Evolutionary conservation across 257 asterid species (phyloP), one percentile per base, ranked within the genome.

Genomic region (Paulownia fortunei): DNA sequence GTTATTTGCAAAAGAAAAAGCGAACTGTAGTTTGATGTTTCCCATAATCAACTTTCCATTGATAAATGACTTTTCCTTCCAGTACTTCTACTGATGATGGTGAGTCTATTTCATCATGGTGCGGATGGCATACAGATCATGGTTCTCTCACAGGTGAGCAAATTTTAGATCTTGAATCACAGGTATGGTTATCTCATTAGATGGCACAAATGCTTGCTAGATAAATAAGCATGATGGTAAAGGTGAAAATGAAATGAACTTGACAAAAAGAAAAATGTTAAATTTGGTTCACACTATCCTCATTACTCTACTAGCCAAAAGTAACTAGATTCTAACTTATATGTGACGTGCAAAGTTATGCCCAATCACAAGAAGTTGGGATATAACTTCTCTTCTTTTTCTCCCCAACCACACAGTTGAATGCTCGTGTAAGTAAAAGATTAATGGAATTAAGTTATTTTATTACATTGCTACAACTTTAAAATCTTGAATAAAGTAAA

Each of bases 91-190:
- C 63, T 69, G 86, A 76, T 72, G 90, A 86, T 67, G 80, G 73
- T 61, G 87, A 84, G 70, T 67, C 90, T 55, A 81, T 89, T 86
- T 89, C 97, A 69, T 92, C 97, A 36, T 92, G 98, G 98, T 94
- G 98, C 12, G 97, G 98, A 72, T 94, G 98, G 97, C 98, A 94
- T 80, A 94, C 98, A 21, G 98, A 94, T 84, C 98, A 92, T 32
- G 97, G 98, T 74, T 92, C 97, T 67, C 91, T 94, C 69, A 94
- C 98, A 10, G 98, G 97, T 92, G 63, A 82, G 76, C 79, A 42
- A 80, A 67, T 44, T 63, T 44, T 56, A 51, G 65, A 75, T 61
- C 72, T 51, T 76, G 46, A 58, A 47, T 8, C 8, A 26, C n/a
- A 37, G 36, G n/a, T 19, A 70, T 19, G 36, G 41, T 67, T 51